Base-by-base conservation (phyloP, 2,329 filamentous ascomycete species). In the Beauveria pseudobassiana region DNA sequence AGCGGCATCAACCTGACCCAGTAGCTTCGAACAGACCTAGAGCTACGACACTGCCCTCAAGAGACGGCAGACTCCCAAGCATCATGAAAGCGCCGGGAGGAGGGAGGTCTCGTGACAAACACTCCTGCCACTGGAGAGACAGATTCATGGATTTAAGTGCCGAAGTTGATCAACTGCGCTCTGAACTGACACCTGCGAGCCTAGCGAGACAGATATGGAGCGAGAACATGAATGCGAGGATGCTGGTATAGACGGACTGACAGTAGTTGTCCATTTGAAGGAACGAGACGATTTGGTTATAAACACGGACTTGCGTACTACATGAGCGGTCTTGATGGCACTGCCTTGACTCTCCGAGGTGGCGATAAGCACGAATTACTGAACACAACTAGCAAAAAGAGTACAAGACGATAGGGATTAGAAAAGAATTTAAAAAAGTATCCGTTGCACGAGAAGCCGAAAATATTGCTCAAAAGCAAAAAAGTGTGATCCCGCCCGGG, bases 221-320 rank as follows among this genome's bases (percentile, higher is more conserved):
- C 40, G 40, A 22, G 42, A 54, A 22, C 65, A 69, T 24, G 67
- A 69, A 8, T 72, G 73, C 42, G 72, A 73, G 18, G 74, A 78
- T 26, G 64, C 78, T 51, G 76, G 75, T 18, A 76, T 82, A 34
- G 74, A 80, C 62, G 79, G 79, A 12, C 67, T 82, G 57, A 82
- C 80, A 6, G 78, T 82, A 63, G 76, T 82, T 52, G 72, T 83
- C 69, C 81, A 82, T 69, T 70, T 80, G 66, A 77, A 70, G 65
- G 75, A 76, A 50, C 78, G 75, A 68, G 79, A 82, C 53, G 80
- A 83, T 63, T 65, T 83, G 66, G 75, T 82, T 52, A 78, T 83
- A 66, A 80, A 79, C 60, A 82, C 80, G 3, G 76, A 81, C 67
- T 70, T 81, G 68, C 69, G 66, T 6, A 64, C 24, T 9, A 24